Base-by-base conservation (phyloP, 1,284 basidiomycete species). In the Tetrapyrgos nigripes region DNA sequence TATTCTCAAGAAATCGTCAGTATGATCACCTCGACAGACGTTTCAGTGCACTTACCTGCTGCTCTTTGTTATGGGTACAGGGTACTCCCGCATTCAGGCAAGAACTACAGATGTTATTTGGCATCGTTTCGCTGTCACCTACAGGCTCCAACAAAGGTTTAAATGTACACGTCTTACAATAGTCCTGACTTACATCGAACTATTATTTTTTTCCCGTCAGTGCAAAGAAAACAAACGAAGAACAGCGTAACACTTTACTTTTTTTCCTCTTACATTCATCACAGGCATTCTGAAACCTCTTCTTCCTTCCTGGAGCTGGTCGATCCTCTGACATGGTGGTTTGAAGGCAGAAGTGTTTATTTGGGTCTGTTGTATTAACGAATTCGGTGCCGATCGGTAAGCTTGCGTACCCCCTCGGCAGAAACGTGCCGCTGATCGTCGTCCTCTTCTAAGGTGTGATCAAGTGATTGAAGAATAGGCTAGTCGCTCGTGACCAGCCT, bases 271-370 rank as follows among this genome's bases (percentile, higher is more conserved):
- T 24, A 55, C 59, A 57, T 10, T 31, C 48, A 40, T 61, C 59
- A 24, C 59, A 61, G 8, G 59, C 51, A 55, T 61, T 57, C 24
- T 40, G 55, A 40, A 45, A 23, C 11, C 48, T 50, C n/a, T n/a
- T 19, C 28, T 57, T 57, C 21, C 17, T 6, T n/a, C 19, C 37
- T 40, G 37, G 37, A 11, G 5, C 17, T 40, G 4, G 8, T n/a
- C 37, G 37, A n/a, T 40, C 6, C 19, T 40, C 17, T 11, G 19
- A 9, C 37, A 40, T 40, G 37, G 37, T 40, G 37, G 37, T 40
- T 40, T 17, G 5, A n/a, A 40, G 37, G 13, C 37, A 40, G 17
- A 4, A 17, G 6, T 8, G 8, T 33, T 33, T 33, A 33, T 33
- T 33, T 33, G 31, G 9, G 14, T 33, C 14, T 33, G 31, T 33